phyloP scores from a whole-genome alignment of 176 grass and related monocot genomes.

The Thinopyrum elongatum region DNA sequence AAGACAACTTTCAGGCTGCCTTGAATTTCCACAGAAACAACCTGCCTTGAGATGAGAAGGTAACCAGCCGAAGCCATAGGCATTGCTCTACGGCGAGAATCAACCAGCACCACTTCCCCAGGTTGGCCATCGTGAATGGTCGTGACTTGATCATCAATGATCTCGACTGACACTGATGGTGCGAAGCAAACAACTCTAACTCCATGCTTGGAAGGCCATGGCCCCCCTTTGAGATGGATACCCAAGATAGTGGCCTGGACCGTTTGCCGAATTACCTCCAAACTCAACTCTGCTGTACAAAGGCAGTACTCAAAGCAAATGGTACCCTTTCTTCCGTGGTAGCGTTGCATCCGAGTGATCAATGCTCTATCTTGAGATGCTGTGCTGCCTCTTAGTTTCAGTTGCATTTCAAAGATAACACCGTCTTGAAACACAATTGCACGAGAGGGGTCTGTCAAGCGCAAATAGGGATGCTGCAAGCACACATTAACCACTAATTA shows the following conservation, averaged over 20 bases:
- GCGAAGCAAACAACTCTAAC: background rate
- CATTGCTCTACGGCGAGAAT: background rate
- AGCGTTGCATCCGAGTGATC: background rate
- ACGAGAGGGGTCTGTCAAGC: background rate
- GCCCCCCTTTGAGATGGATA: background rate
- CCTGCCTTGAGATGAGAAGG: background rate
- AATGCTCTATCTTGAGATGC: background rate
- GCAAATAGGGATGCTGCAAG: background rate
- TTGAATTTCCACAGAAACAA: background rate
- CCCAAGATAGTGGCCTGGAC: background rate
- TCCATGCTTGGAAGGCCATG: background rate
- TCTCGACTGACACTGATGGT: background rate
- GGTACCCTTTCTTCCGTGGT: background rate
- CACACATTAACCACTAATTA: background rate
- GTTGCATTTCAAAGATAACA: background rate
- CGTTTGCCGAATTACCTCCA: background rate
- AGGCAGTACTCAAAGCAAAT: background rate
- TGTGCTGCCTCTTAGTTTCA: background rate
- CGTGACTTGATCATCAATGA: too few relatives aligned
- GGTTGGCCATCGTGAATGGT: too few relatives aligned
- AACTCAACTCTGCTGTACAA: background rate
- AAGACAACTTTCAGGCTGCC: background rate
- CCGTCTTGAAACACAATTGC: background rate
- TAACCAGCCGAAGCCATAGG: background rate
- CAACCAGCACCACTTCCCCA: background rate